Evolutionary conservation across 2,329 filamentous ascomycete genomes (phyloP), one percentile per base, ranked within the genome.

Genomic region (Teratosphaeria zuluensis): DNA sequence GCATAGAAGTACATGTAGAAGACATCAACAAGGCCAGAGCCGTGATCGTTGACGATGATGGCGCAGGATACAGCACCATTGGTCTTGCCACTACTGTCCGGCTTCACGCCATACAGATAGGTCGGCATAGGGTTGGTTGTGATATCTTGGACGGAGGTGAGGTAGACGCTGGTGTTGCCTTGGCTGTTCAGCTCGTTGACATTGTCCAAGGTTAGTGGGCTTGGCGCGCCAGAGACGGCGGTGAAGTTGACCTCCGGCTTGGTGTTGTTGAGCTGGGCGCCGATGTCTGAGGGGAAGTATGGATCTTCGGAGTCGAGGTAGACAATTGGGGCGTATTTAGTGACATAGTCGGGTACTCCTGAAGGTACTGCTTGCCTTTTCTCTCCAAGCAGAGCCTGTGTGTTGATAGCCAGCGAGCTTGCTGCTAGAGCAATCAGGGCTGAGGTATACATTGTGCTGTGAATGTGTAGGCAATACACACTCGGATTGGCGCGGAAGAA

Each of bases 1-100:
- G 81, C 77, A 65, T 82, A 83, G 64, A 84, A 85, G 65, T 84
- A 85, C 68, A 85, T 82, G 70, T 84, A 86, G 65, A 84, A 86
- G 0, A 78, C 83, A 72, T 86, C 82, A 2, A 84, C 71, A 3
- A 73, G 75, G 28, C 75, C 75, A 56, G 77, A 72, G 0, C 78
- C 80, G 60, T 84, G 82, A 63, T 85, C 77, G 58, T 79, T 80
- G 4, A 84, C 76, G 21, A 88, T 79, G 33, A 87, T 77, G 0
- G 76, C 76, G 42, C 76, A 77, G 4, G 78, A 78, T 3, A 76
- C 75, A 2, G 80, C 80, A 42, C 76, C 73, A 1, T 76, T 69
- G 0, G 80, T 84, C 58, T 78, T 76, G 6, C 82, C 81, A 5
- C 72, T 69, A 8, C 66, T 65, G 64, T 83, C 76, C 0, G 84